Base-by-base conservation (phyloP, 2,329 filamentous ascomycete species). In the Emergomyces africanus region DNA sequence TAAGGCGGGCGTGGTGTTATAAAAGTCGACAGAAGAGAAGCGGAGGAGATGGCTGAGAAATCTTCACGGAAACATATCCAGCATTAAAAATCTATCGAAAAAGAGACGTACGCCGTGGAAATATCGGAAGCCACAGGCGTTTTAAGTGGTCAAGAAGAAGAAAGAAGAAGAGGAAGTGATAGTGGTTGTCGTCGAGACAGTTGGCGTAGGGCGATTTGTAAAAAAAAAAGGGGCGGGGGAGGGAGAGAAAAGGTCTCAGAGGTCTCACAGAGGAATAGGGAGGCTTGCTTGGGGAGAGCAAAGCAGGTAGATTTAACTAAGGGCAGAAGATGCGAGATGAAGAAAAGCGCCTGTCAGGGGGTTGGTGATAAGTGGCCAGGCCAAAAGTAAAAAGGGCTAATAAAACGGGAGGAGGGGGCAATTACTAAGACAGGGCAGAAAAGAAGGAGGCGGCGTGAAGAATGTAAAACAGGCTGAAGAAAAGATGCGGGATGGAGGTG, bases 391-490 rank as follows among this genome's bases (percentile, higher is more conserved):
- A 63, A 64, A 57, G 61, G 59, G 57, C 48, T 58, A 35, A 5
- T 14, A 4, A 28, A 54, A 30, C 5, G 20, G 58, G 62, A n/a
- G n/a, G n/a, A n/a, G 63, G 62, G 65, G 62, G 58, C 65, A 60
- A 64, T 64, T 66, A 57, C 14, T 37, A 57, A 37, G 28, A 23
- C 6, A 9, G 23, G 41, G 41, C n/a, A 14, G 20, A 25, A 67
- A 70, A 69, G 70, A 70, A 70, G 69, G 67, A 63, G 50, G 63
- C 64, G 58, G 62, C 64, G 69, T 66, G 67, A 58, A 65, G 57
- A 62, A 63, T 3, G 65, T 64, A 62, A 61, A 63, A 61, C 15
- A 61, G 56, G 54, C 50, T 54, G 58, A 63, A 59, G 58, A n/a
- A n/a, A n/a, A 33, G 37, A 54, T 48, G 35, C 12, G 37, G 63